Conservation (phyloP, 805 yeast genomes). For the Millerozyma acaciae region DNA sequence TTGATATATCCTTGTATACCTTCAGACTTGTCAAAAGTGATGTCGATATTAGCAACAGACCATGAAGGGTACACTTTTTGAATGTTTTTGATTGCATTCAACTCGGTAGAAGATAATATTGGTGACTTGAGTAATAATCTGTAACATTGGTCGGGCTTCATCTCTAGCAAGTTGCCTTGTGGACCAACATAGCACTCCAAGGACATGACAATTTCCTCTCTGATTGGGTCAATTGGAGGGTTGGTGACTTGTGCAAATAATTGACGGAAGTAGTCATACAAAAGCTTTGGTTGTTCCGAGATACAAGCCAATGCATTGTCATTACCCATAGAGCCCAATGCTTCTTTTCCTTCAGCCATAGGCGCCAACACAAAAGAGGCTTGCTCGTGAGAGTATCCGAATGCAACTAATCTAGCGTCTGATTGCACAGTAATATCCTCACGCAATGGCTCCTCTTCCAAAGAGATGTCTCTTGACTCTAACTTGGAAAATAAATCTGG, state of each 20-base stretch:
- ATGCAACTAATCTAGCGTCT: slow-evolving; percentile 80
- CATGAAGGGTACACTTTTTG: slow-evolving; percentile 77
- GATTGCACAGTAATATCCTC: slow-evolving; percentile 51
- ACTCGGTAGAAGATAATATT: slow-evolving; percentile 67
- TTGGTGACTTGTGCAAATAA: slow-evolving; percentile 97
- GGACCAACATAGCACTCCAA: slow-evolving; percentile 97
- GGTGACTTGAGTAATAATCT: slow-evolving; percentile 82
- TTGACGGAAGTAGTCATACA: slow-evolving; percentile 93
- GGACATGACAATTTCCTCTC: slow-evolving; percentile 96
- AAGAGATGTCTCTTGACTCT: slow-evolving; percentile 29
- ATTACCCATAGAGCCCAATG: slow-evolving; percentile 98
- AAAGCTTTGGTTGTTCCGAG: slow-evolving; percentile 84
- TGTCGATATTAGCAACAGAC: slow-evolving; percentile 79
- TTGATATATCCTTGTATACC: slow-evolving; percentile 83
- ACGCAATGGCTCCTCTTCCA: slow-evolving; percentile 19
- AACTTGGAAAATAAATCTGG: slow-evolving; percentile 68
- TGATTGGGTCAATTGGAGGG: slow-evolving; percentile 97
- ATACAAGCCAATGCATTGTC: slow-evolving; percentile 94
- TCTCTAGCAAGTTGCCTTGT: slow-evolving; percentile 93
- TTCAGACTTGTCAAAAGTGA: slow-evolving; percentile 78
- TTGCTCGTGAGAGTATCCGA: slow-evolving; percentile 95
- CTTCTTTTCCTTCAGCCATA: slow-evolving; percentile 95
- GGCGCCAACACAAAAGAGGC: slow-evolving; percentile 79
- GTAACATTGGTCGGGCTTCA: slow-evolving; percentile 89
- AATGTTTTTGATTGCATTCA: slow-evolving; percentile 70